Conservation (phyloP, 179 eudicot genomes). For the Dionaea muscipula region DNA sequence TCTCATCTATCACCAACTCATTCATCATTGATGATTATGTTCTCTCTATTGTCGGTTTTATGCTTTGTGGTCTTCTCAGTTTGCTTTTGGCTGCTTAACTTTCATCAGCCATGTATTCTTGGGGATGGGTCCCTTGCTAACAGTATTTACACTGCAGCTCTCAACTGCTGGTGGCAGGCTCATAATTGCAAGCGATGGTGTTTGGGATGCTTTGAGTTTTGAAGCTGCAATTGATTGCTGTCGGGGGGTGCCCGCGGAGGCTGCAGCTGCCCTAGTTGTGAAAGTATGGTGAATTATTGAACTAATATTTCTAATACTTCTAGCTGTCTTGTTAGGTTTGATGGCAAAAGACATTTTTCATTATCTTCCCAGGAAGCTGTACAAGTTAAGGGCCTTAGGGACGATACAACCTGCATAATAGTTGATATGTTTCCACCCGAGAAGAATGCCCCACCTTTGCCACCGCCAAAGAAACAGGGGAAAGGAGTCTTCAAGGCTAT, state of each 20-base stretch:
- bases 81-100: no score
- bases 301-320: not conserved
- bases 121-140: not conserved
- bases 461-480: conserved; percentile 63
- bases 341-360: not conserved
- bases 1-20: no score
- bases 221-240: not conserved
- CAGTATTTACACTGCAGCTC: conserved; percentile 22
- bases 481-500: conserved; percentile 70
- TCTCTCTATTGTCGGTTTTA: no score
- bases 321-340: not conserved
- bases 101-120: no score
- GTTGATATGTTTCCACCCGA: conserved; percentile 61
- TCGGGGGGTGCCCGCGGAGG: not conserved
- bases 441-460: conserved; percentile 44
- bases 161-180: conserved; percentile 75
- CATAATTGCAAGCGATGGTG: conserved; percentile 77
- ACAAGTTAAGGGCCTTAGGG: conserved; percentile 71
- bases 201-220: conserved; percentile 58
- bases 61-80: no score
- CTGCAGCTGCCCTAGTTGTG: conserved; percentile 1
- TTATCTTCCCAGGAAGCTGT: conserved; percentile 60
- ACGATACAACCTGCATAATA: conserved; percentile 94
- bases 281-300: not conserved
- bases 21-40: no score